These are phyloP conservation scores for Ophiostoma sp. DNA, from an alignment of 2,329 filamentous ascomycete genomes.

Conservation along the genomic window DNA sequence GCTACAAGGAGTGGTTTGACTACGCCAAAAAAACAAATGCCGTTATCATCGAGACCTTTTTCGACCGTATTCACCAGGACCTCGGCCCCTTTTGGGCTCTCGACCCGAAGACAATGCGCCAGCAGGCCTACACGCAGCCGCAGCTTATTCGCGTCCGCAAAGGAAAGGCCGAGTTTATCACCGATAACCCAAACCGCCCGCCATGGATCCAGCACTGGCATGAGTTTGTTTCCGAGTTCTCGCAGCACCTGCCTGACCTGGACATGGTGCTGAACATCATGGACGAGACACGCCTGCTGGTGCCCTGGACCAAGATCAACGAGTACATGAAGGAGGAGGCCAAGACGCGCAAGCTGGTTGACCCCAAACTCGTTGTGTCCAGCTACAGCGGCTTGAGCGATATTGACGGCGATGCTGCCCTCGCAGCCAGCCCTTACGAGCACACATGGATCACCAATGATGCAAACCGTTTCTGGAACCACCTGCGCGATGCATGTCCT, in stretches of 20 bases:
- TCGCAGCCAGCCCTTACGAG: conserved; percentile 34
- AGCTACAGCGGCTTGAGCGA: conserved; percentile 39
- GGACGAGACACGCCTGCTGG: conserved; percentile 57
- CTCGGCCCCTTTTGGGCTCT: conserved; percentile 51
- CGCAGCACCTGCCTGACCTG: conserved; percentile 54
- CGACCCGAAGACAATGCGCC: conserved; percentile 34
- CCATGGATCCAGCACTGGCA: conserved; percentile 46
- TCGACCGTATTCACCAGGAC: conserved; percentile 51
- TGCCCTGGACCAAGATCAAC: conserved; percentile 53
- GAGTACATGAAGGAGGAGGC: conserved; percentile 46
- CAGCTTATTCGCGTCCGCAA: conserved; percentile 45
- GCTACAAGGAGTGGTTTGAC: conserved; percentile 45
- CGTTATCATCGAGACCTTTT: conserved; percentile 45
- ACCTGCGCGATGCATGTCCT: conserved; percentile 52
- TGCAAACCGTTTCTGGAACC: conserved; percentile 52
- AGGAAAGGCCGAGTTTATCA: conserved; percentile 38
- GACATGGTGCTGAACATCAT: conserved; percentile 62
- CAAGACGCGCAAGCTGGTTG: conserved; percentile 38
- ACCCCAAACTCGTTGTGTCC: conserved; percentile 41
- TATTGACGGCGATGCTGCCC: conserved; percentile 33
- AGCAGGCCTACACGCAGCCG: conserved; percentile 39
- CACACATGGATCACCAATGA: conserved; percentile 45
- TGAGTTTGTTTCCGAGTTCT: conserved; percentile 46
- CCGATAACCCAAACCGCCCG: conserved; percentile 38
- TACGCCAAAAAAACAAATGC: conserved; percentile 42